Conservation (phyloP, 306 rosid genomes). For the Trichosanthes cucumerina region DNA sequence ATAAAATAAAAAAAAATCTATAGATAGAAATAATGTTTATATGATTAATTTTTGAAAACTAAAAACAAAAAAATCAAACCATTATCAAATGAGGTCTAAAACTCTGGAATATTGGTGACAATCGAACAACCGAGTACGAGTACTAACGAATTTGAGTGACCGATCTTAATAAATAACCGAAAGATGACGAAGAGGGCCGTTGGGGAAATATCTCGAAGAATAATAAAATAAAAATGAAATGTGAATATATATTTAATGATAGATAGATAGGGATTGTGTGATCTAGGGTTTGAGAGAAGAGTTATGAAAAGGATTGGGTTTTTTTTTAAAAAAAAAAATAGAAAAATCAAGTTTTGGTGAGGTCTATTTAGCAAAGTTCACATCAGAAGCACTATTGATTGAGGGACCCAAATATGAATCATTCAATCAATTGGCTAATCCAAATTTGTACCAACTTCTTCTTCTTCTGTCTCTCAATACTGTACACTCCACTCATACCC, state of each 20-base stretch:
- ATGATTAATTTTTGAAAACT: no score
- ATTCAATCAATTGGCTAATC: conserved; percentile 16
- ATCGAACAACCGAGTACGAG: not conserved
- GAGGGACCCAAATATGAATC: conserved; percentile 16
- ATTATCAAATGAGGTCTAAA: no score
- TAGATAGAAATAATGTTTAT: no score
- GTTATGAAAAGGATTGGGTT: not conserved
- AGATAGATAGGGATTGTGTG: not conserved
- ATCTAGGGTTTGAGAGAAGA: not conserved
- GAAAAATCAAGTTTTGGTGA: not conserved
- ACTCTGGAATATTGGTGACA: no score
- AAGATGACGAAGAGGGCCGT: not conserved
- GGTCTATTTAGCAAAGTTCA: not conserved
- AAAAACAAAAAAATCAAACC: no score
- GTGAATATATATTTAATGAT: not conserved
- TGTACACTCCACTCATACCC: not conserved
- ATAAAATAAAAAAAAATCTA: no score
- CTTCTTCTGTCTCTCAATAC: conserved; percentile 7
- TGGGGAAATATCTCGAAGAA: not conserved
- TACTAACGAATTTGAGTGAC: not conserved
- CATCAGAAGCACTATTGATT: not conserved
- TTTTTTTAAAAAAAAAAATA: no score
- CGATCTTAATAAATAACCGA: not conserved
- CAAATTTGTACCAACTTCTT: conserved; percentile 12
- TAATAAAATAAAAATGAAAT: not conserved